Percentiles rank a stretch among this genome's conserved stretches.
Evolutionary conservation across 2,329 filamentous ascomycete genomes (phyloP).

Genomic region (Microcyclospora tardicrescens): DNA sequence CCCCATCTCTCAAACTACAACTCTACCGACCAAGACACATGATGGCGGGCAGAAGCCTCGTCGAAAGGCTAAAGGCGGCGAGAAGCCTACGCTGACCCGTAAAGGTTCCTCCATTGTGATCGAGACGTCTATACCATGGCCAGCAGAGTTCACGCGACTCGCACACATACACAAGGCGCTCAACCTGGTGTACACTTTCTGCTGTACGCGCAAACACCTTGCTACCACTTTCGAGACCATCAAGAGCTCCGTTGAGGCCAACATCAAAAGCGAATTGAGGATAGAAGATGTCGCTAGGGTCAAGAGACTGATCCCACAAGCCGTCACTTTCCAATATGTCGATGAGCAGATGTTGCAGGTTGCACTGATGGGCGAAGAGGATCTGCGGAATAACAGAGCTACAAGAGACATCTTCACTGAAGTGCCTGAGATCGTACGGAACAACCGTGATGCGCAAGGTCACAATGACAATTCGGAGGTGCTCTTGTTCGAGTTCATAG

Average conservation of each 20-base stretch:
- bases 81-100: conserved; percentile 28
- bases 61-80: conserved; percentile 28
- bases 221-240: conserved; percentile 87
- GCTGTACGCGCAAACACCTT: conserved; percentile 81
- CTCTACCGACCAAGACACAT: conserved; percentile 42
- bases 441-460: conserved; percentile 23
- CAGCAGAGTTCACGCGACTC: conserved; percentile 57
- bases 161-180: conserved; percentile 69
- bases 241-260: conserved; percentile 67
- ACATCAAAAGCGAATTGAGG: conserved; percentile 57
- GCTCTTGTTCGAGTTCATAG: conserved; percentile 81
- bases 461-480: conserved; percentile 44
- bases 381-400: conserved; percentile 47
- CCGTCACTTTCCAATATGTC: conserved; percentile 74
- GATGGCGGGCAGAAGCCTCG: conserved; percentile 43
- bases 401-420: conserved; percentile 38
- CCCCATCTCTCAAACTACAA: conserved; percentile 17
- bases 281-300: conserved; percentile 75
- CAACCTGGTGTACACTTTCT: conserved; percentile 91
- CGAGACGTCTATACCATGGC: conserved; percentile 54
- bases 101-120: conserved; percentile 39
- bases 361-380: conserved; percentile 59
- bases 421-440: conserved; percentile 20
- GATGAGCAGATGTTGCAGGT: conserved; percentile 74
- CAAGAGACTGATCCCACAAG: conserved; percentile 60